Conservation (phyloP, 495 filamentous ascomycete genomes). For the Articulospora tetracladia region DNA sequence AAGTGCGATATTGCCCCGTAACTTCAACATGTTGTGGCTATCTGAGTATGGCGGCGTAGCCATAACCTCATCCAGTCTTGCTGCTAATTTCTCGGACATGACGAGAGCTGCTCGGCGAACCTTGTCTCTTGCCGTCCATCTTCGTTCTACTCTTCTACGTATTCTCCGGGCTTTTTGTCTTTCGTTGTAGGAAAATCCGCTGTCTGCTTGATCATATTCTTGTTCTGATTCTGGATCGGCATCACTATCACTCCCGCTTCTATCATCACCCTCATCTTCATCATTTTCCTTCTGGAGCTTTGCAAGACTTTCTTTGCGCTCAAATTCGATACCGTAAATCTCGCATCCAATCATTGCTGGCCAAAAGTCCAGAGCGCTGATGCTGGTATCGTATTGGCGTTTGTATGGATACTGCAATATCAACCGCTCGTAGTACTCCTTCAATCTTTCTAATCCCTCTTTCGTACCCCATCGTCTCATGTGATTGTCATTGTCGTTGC, state of each 20-base stretch:
- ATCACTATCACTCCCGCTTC: constrained; percentile 8
- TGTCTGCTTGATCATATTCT: background rate
- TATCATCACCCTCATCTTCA: constrained; percentile 9
- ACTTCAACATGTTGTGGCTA: constrained; percentile 43
- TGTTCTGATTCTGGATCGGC: background rate
- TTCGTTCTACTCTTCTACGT: constrained; percentile 6
- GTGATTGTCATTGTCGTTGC: background rate
- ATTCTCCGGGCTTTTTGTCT: constrained; percentile 4
- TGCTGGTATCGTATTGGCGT: constrained; percentile 36
- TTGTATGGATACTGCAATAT: constrained; percentile 63
- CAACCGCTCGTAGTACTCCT: constrained; percentile 61
- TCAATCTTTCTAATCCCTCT: constrained; percentile 52
- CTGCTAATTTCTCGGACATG: constrained; percentile 49
- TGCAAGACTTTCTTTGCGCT: constrained; percentile 31
- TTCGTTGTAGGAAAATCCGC: background rate
- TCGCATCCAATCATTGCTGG: constrained; percentile 65
- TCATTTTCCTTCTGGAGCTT: constrained; percentile 12
- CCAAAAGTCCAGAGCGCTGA: constrained; percentile 56
- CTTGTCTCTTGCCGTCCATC: constrained; percentile 18
- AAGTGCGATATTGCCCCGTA: constrained; percentile 57
- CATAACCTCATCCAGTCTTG: constrained; percentile 55
- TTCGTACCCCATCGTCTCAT: constrained; percentile 28
- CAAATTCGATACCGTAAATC: constrained; percentile 56
- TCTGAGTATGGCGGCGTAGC: constrained; percentile 58
- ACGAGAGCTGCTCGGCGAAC: constrained; percentile 31